A percentile compares a stretch with the other conserved stretches of the same genome.
phyloP scores from a whole-genome alignment of 176 grass and related monocot species.

The Tuctoria greenei region DNA sequence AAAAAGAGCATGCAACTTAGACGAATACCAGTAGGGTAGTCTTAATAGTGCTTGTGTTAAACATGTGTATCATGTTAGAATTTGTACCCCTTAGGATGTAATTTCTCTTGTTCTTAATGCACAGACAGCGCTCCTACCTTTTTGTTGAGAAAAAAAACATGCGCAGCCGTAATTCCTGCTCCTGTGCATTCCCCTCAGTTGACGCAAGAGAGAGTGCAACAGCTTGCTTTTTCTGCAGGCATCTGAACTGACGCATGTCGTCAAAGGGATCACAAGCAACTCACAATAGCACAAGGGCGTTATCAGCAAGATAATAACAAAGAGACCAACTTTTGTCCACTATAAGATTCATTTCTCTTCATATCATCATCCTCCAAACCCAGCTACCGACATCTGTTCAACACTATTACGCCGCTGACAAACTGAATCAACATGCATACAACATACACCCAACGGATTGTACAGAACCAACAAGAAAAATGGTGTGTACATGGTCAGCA shows the following conservation, averaged over 20 bases:
- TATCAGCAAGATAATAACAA: neutral
- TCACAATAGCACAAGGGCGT: neutral
- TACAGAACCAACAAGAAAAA: conserved; percentile 23
- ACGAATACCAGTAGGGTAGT: too few relatives aligned
- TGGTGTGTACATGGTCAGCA: conserved; percentile 17
- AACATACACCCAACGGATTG: conserved; percentile 29
- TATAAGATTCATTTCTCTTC: conserved; percentile 3
- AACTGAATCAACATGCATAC: conserved; percentile 39
- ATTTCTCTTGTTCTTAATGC: too few relatives aligned
- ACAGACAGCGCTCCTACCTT: too few relatives aligned
- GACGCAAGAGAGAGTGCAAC: neutral
- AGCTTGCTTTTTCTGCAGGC: neutral
- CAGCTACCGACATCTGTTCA: conserved; percentile 22
- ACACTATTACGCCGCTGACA: conserved; percentile 23
- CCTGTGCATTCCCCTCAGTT: conserved; percentile 6
- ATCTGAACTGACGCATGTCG: neutral
- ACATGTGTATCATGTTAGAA: too few relatives aligned
- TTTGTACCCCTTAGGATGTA: too few relatives aligned
- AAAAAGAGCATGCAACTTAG: too few relatives aligned
- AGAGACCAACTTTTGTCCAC: neutral
- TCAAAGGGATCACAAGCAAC: neutral
- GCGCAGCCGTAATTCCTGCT: neutral
- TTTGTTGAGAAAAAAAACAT: too few relatives aligned
- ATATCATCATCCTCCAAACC: conserved; percentile 10
- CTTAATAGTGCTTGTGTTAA: too few relatives aligned